Conservation (phyloP, 805 yeast genomes). For the Starmerella gropengiesseri region DNA sequence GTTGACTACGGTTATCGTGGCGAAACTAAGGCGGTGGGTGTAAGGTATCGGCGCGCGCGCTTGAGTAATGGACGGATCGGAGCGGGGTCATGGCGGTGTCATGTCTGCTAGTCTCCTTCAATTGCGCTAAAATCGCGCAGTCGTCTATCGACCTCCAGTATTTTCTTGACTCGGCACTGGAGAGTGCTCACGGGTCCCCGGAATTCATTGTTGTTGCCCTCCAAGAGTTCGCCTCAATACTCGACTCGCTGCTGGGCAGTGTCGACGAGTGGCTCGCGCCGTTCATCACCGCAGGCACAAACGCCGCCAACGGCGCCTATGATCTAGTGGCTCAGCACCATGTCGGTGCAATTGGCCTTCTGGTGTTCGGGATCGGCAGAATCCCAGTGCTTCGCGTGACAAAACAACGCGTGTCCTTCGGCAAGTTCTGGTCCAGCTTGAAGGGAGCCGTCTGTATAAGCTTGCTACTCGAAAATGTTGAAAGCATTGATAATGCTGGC, state of each 20-base stretch:
- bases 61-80: too few relatives aligned
- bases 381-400: slow-evolving; percentile 22
- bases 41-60: too few relatives aligned
- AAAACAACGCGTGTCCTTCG: slow-evolving; percentile 30
- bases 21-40: too few relatives aligned
- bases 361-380: slow-evolving; percentile 33
- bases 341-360: slow-evolving; percentile 28
- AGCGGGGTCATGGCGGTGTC: not conserved
- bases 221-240: slow-evolving; percentile 32
- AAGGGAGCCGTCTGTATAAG: slow-evolving; percentile 59
- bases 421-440: slow-evolving; percentile 48
- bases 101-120: slow-evolving; percentile 17
- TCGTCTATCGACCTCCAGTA: slow-evolving; percentile 8
- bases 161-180: not conserved
- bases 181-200: slow-evolving; percentile 11
- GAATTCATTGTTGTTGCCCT: slow-evolving; percentile 29
- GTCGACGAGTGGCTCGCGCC: slow-evolving; percentile 23
- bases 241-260: slow-evolving; percentile 27
- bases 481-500: too few relatives aligned
- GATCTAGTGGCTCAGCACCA: slow-evolving; percentile 19
- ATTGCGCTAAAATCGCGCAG: slow-evolving; percentile 19
- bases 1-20: too few relatives aligned
- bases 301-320: slow-evolving; percentile 21
- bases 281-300: slow-evolving; percentile 12
- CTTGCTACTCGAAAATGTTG: slow-evolving; percentile 42